phyloP scores from a whole-genome alignment of 495 filamentous ascomycete genomes.

The Trichoderma reesei region DNA sequence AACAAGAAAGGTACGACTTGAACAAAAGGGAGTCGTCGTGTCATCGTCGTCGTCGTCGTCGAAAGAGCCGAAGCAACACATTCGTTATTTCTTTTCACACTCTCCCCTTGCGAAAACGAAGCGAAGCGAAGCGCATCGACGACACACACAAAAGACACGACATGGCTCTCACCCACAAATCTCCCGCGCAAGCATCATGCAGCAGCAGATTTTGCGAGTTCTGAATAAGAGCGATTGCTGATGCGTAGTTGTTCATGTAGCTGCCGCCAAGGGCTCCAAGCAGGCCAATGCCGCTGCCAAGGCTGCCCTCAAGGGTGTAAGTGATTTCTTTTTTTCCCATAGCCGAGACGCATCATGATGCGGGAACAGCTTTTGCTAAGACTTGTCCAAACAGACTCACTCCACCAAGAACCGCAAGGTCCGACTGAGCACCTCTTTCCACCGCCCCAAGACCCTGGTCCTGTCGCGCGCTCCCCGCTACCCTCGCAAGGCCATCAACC shows the following conservation, averaged over 20 bases:
- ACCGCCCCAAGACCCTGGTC: conserved; percentile 88
- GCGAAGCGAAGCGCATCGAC: too few relatives aligned
- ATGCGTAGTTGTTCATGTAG: conserved; percentile 39
- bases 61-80: neutral
- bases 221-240: conserved; percentile 43
- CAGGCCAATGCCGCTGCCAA: conserved; percentile 89
- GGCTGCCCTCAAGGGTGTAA: conserved; percentile 83
- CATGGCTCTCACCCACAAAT: conserved; percentile 19
- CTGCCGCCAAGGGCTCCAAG: conserved; percentile 51
- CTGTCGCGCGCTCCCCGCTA: conserved; percentile 90
- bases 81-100: too few relatives aligned
- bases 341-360: neutral
- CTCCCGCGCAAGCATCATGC: conserved; percentile 37
- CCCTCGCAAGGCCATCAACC: conserved; percentile 87
- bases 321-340: conserved; percentile 24
- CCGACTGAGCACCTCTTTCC: conserved; percentile 88
- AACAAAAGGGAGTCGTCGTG: conserved; percentile 5
- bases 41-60: neutral
- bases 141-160: neutral
- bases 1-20: conserved; percentile 57
- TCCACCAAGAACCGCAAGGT: conserved; percentile 88
- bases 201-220: conserved; percentile 55
- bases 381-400: conserved; percentile 48
- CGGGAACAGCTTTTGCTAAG: neutral
- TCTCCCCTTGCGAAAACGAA: neutral